Evolutionary conservation across 2,329 filamentous ascomycete species (phyloP), one percentile per base, ranked within the genome.

Genomic region (Colletotrichum truncatum): DNA sequence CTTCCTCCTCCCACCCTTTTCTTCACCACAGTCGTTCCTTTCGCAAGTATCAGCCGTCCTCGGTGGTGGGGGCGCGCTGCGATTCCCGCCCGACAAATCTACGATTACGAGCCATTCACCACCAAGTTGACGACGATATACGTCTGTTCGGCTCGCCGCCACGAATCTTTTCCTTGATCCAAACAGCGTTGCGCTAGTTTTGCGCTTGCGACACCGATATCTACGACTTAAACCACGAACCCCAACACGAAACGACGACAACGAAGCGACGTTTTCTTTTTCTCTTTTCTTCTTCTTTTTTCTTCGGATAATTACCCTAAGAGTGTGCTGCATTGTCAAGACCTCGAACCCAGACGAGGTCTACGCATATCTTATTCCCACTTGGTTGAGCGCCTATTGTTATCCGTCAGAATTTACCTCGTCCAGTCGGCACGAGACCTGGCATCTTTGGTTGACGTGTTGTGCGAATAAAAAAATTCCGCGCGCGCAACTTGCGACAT

Each of bases 11-110:
- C 62, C 55, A 61, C 57, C 55, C 54, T 64, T 26, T 34, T 57
- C 28, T 66, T 48, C 51, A 67, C 56, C 63, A 55, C 62, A 63
- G 66, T 62, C 66, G 56, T 66, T 67, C 66, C 34, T 67, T 67
- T 66, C 66, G 62, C 62, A 58, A 61, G 26, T 43, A 66, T 64
- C 53, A 64, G 48, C 59, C 64, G 64, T 66, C 52, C 52, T 64
- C 64, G 64, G 64, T 63, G 63, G 64, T 64, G 64, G 64, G 64
- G 58, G 60, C 61, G 64, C 64, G 64, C 59, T 41, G 52, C 59
- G 52, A 57, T 64, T 59, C 26, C 45, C 51, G 41, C 52, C 51
- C 57, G 36, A 62, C 36, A 65, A 56, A 23, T 21, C 57, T 25
- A 63, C 36, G 16, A 52, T 52, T 46, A 58, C 59, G 38, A 64